A percentile compares a stretch with the other conserved stretches of the same genome.
These are phyloP conservation scores for Euclidium syriacum DNA, from an alignment of 345 rosid genomes.

Conservation along the genomic window DNA sequence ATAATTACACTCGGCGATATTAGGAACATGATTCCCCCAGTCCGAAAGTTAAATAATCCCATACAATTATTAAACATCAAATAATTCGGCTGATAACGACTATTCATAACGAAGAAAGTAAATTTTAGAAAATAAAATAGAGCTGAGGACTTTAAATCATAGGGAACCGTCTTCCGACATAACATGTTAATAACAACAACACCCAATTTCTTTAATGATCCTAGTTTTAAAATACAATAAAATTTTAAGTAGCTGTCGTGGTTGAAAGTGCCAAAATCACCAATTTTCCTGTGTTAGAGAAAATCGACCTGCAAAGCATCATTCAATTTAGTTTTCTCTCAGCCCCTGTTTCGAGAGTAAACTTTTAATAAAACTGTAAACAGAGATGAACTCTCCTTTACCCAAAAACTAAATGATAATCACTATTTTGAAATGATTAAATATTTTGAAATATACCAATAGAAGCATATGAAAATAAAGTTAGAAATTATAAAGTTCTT, in stretches of 20 bases:
- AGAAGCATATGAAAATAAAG: too few relatives aligned
- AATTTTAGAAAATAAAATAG: not conserved
- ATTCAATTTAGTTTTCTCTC: too few relatives aligned
- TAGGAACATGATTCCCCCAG: slow-evolving; percentile 24
- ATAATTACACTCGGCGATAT: not conserved
- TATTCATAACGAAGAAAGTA: slow-evolving; percentile 2
- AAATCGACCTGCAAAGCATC: too few relatives aligned
- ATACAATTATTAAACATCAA: not conserved
- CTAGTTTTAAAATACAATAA: not conserved
- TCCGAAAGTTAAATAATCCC: slow-evolving; percentile 12
- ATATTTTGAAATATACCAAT: too few relatives aligned
- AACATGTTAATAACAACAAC: not conserved
- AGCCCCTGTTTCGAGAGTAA: too few relatives aligned
- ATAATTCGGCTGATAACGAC: slow-evolving; percentile 12
- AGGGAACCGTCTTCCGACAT: slow-evolving; percentile 23
- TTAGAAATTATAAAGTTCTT: too few relatives aligned
- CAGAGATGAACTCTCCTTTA: too few relatives aligned
- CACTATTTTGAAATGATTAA: too few relatives aligned
- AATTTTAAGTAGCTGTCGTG: slow-evolving; percentile 10
- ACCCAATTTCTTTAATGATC: slow-evolving; percentile 15
- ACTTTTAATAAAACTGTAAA: too few relatives aligned
- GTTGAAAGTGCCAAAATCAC: too few relatives aligned
- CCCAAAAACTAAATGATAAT: too few relatives aligned
- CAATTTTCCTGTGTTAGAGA: too few relatives aligned
- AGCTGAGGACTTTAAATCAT: slow-evolving; percentile 5